A percentile compares a stretch with the other conserved stretches of the same genome.
phyloP scores from a whole-genome alignment of 2,329 filamentous ascomycete species.

The Pyricularia sp. region DNA sequence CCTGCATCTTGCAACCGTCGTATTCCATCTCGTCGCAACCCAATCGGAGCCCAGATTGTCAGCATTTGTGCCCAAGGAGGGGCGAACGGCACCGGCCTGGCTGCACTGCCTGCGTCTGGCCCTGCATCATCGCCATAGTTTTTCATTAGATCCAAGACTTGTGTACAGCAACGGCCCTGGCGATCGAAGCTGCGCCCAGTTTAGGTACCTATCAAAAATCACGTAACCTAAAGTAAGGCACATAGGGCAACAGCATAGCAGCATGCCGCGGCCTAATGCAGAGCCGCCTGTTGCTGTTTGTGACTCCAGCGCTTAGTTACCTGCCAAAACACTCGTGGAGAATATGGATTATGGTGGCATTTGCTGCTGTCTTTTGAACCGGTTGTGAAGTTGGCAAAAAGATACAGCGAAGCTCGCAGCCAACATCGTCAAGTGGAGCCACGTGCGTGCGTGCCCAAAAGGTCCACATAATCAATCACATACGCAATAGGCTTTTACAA shows the following conservation, averaged over 20 bases:
- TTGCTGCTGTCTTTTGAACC: background rate
- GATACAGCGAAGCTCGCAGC: background rate
- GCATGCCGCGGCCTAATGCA: background rate
- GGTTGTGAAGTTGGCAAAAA: background rate
- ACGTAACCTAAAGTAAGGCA: background rate
- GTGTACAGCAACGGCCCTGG: background rate
- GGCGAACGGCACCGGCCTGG: background rate
- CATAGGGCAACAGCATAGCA: background rate
- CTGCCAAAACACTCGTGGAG: background rate
- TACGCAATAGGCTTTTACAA: background rate
- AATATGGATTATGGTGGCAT: background rate
- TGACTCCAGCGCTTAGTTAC: background rate
- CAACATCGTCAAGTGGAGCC: background rate
- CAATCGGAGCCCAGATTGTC: background rate
- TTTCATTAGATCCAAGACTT: background rate
- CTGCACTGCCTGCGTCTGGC: background rate
- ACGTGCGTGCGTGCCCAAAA: background rate
- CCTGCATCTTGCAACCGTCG: background rate
- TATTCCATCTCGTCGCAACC: background rate
- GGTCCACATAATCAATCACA: background rate
- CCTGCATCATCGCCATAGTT: background rate
- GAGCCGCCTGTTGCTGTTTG: background rate
- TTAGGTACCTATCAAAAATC: background rate
- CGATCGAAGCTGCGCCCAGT: background rate
- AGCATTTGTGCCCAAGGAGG: background rate